Evolutionary conservation across 1,284 basidiomycete species (phyloP).

Genomic region (Apiotrichum siamense): DNA sequence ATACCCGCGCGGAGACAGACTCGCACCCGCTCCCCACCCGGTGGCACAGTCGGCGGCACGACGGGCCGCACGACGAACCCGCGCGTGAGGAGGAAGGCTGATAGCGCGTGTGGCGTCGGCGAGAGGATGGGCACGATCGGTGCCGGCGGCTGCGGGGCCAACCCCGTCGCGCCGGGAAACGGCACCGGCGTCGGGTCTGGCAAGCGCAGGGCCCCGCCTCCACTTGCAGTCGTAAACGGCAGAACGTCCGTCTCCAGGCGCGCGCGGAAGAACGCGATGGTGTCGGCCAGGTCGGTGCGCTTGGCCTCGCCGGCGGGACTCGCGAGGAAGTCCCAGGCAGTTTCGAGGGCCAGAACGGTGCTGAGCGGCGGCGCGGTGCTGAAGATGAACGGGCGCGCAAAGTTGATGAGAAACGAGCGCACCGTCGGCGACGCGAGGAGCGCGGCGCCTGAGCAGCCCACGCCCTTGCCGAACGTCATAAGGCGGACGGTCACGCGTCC

Average conservation of each 20-base stretch:
- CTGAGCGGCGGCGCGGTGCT: constrained; percentile 73
- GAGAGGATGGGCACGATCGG: constrained; percentile 86
- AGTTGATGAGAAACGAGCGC: constrained; percentile 82
- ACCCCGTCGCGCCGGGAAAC: constrained; percentile 11
- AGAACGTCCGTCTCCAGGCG: constrained; percentile 16
- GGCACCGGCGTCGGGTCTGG: constrained; percentile 23
- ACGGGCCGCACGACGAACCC: constrained; percentile 45
- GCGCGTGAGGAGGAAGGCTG: constrained; percentile 32
- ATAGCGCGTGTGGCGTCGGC: constrained; percentile 54
- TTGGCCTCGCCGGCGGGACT: constrained; percentile 57
- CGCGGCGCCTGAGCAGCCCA: constrained; percentile 72
- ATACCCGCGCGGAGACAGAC: constrained; percentile 44
- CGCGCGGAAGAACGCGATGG: constrained; percentile 14
- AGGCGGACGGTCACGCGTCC: constrained; percentile 48
- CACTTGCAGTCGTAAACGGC: neutral
- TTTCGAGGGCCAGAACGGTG: constrained; percentile 66
- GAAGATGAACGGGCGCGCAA: constrained; percentile 84
- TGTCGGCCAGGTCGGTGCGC: neutral
- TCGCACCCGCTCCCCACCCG: constrained; percentile 41
- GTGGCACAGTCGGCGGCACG: constrained; percentile 45
- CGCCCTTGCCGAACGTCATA: constrained; percentile 63
- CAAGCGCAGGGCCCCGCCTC: constrained; percentile 26
- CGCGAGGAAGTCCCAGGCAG: constrained; percentile 70
- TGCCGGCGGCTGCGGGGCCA: constrained; percentile 33
- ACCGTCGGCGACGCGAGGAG: constrained; percentile 66